Percentiles rank a stretch among this genome's conserved stretches.
Conservation (phyloP, 177 flowering plant species). For the Vitis hybrid region DNA sequence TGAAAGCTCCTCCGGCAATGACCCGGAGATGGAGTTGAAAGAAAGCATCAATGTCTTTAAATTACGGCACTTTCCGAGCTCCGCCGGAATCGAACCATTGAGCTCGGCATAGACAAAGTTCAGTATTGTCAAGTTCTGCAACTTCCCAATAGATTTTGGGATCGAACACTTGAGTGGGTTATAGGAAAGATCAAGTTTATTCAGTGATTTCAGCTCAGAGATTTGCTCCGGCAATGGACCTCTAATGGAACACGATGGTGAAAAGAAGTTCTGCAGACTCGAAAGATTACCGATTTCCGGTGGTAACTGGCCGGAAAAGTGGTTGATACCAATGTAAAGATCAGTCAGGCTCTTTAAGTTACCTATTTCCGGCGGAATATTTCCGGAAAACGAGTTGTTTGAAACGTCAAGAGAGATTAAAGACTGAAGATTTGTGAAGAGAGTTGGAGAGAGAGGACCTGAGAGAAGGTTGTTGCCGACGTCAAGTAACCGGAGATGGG, state of each 20-base stretch:
- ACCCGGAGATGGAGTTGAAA: slow-evolving; percentile 63
- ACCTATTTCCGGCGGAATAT: slow-evolving; percentile 58
- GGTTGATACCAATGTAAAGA: slow-evolving; percentile 60
- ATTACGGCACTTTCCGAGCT: slow-evolving; percentile 58
- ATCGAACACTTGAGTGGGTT: slow-evolving; percentile 63
- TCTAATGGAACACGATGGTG: slow-evolving; percentile 45
- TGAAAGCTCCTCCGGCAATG: slow-evolving; percentile 56
- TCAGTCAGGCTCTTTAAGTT: slow-evolving; percentile 46
- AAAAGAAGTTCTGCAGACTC: slow-evolving; percentile 32
- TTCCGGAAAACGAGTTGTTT: slow-evolving; percentile 61
- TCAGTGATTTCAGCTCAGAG: slow-evolving; percentile 32
- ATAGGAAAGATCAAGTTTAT: slow-evolving; percentile 60
- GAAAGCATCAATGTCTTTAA: slow-evolving; percentile 59
- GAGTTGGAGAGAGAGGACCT: slow-evolving; percentile 45
- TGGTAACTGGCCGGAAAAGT: slow-evolving; percentile 60
- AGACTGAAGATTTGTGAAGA: slow-evolving; percentile 37
- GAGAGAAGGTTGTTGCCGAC: slow-evolving; percentile 55
- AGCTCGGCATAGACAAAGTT: slow-evolving; percentile 50
- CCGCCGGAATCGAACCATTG: slow-evolving; percentile 63
- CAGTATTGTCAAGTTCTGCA: slow-evolving; percentile 47
- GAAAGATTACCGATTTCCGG: slow-evolving; percentile 54
- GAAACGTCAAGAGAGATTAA: slow-evolving; percentile 55
- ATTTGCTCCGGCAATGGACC: slow-evolving; percentile 77
- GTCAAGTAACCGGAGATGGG: slow-evolving; percentile 32
- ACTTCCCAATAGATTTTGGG: slow-evolving; percentile 53